phyloP scores from a whole-genome alignment of 2,329 filamentous ascomycete species.

The Incumbomyces lentus region DNA sequence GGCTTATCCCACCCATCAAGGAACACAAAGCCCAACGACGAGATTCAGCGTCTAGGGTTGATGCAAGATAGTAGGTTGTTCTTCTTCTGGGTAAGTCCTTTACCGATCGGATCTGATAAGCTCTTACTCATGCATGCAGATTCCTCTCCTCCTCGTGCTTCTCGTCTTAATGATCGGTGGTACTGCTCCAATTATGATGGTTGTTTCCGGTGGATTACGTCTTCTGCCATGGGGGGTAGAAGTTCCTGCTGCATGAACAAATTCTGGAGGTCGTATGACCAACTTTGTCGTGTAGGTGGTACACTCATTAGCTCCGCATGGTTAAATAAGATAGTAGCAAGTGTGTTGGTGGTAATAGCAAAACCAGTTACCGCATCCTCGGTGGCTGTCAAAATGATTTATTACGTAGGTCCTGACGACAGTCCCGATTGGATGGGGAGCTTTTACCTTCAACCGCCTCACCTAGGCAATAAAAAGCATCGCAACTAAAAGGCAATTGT shows the following conservation, averaged over 20 bases:
- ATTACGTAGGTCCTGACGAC: no score
- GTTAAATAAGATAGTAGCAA: background rate
- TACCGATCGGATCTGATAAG: background rate
- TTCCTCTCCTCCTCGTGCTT: conserved; percentile 38
- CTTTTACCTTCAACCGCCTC: no score
- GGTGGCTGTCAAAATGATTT: no score
- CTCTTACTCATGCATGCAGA: conserved; percentile 26
- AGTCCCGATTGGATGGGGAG: no score
- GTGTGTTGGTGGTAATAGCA: background rate
- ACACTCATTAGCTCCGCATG: background rate
- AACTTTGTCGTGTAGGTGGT: background rate
- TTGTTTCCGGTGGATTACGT: background rate
- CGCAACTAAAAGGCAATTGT: no score
- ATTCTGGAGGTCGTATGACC: background rate
- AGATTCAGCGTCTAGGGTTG: conserved; percentile 25
- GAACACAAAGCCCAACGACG: conserved; percentile 23
- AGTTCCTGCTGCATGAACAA: background rate
- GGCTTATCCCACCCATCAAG: conserved; percentile 19
- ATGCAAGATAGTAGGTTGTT: conserved; percentile 43
- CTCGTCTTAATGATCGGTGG: conserved; percentile 36
- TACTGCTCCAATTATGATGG: conserved; percentile 12
- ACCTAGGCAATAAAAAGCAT: no score
- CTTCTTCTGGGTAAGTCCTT: conserved; percentile 41
- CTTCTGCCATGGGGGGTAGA: background rate
- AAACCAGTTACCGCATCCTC: no score